Conservation (phyloP, 306 rosid genomes). For the Quercus cerris region DNA sequence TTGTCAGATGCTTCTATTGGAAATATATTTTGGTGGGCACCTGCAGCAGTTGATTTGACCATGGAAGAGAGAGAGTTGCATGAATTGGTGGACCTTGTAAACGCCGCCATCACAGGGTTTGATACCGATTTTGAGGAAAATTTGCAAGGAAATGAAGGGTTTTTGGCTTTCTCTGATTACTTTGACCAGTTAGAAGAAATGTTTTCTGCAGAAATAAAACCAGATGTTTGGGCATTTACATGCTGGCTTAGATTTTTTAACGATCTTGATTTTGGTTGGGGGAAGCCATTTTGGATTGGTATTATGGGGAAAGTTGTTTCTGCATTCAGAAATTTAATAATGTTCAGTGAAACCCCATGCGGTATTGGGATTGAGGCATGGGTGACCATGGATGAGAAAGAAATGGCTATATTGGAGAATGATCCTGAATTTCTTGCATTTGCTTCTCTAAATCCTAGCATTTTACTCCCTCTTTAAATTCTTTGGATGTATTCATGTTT, state of each 20-base stretch:
- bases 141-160: slow-evolving; percentile 31
- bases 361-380: slow-evolving; percentile 48
- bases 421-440: slow-evolving; percentile 36
- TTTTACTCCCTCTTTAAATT: neutral
- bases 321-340: slow-evolving; percentile 19
- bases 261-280: slow-evolving; percentile 48
- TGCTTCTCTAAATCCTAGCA: slow-evolving; percentile 22
- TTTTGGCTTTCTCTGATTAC: slow-evolving; percentile 33
- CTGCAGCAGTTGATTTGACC: neutral
- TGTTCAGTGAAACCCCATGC: slow-evolving; percentile 31
- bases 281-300: slow-evolving; percentile 47
- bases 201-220: neutral
- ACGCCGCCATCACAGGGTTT: neutral
- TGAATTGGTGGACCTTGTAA: neutral
- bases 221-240: slow-evolving; percentile 27
- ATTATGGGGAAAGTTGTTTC: slow-evolving; percentile 37
- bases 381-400: slow-evolving; percentile 32
- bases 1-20: too few species aligned
- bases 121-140: neutral
- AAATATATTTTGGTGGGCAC: slow-evolving; percentile 4
- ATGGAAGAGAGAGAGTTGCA: slow-evolving; percentile 4
- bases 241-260: slow-evolving; percentile 39
- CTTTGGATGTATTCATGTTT: too few species aligned
- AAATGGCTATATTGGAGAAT: slow-evolving; percentile 27
- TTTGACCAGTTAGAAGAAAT: slow-evolving; percentile 18